These are phyloP conservation scores for Vitis amurensis DNA, from an alignment of 164 flowering plant species.

Conservation along the genomic window DNA sequence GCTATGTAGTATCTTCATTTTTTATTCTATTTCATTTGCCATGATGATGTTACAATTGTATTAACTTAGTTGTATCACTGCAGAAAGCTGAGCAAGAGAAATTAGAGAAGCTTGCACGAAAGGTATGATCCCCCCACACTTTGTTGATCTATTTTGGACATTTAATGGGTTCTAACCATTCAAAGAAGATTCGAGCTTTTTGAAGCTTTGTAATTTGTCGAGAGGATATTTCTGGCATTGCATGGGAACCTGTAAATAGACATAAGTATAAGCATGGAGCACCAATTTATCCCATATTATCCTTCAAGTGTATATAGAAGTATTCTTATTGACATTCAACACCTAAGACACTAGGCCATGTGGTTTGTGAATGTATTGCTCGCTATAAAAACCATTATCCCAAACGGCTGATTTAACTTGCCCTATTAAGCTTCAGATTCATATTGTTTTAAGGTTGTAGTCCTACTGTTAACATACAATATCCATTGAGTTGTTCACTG, in stretches of 20 bases:
- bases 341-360: not conserved
- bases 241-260: not conserved
- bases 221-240: too few species aligned
- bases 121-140: slow-evolving; percentile 43
- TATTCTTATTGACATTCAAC: not conserved
- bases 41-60: not conserved
- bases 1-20: too few species aligned
- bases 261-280: not conserved
- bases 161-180: not conserved
- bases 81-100: slow-evolving; percentile 89
- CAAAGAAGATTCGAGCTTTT: too few species aligned
- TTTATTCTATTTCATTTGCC: too few species aligned
- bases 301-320: not conserved
- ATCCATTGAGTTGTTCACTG: too few species aligned
- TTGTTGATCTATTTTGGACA: not conserved
- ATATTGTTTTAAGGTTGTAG: too few species aligned
- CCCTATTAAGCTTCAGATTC: not conserved
- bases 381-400: not conserved
- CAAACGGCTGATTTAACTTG: not conserved
- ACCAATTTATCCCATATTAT: not conserved
- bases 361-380: not conserved
- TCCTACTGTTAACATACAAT: too few species aligned
- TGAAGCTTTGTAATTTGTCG: too few species aligned
- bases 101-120: slow-evolving; percentile 86
- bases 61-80: slow-evolving; percentile 10